Evolutionary conservation across 2,329 filamentous ascomycete species (phyloP).

Genomic region (Coleophoma crateriformis): DNA sequence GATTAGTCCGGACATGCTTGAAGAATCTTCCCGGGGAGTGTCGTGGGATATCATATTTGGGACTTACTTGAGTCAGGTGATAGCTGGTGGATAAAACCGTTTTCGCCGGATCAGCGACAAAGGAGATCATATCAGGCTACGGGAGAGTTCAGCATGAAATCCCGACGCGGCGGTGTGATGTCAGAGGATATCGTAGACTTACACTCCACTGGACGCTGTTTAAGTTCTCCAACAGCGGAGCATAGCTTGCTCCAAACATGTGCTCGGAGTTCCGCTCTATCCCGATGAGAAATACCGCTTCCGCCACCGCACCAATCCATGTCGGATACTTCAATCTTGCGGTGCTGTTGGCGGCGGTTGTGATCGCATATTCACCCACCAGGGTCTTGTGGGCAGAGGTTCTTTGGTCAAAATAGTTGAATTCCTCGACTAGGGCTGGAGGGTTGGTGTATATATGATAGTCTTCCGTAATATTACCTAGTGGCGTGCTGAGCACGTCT

Average conservation of each 20-base stretch:
- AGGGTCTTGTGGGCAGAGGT: slow-evolving; percentile 13
- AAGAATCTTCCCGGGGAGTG: no score
- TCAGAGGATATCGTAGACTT: slow-evolving; percentile 2
- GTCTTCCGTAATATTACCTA: slow-evolving; percentile 10
- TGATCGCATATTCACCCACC: slow-evolving; percentile 21
- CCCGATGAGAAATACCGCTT: slow-evolving; percentile 19
- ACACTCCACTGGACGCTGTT: slow-evolving; percentile 22
- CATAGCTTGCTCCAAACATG: slow-evolving; percentile 19
- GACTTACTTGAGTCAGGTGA: slow-evolving; percentile 28
- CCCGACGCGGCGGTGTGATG: no score
- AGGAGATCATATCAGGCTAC: slow-evolving; percentile 23
- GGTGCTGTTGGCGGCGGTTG: slow-evolving; percentile 11
- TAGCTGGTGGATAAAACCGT: slow-evolving; percentile 46
- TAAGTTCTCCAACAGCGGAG: slow-evolving; percentile 22
- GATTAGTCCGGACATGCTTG: no score
- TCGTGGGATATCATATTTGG: no score
- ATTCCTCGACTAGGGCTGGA: slow-evolving; percentile 15
- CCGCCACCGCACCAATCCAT: slow-evolving; percentile 21
- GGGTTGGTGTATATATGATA: slow-evolving; percentile 20
- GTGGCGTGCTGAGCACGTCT: slow-evolving; percentile 11
- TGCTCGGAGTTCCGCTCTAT: slow-evolving; percentile 20
- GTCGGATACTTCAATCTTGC: slow-evolving; percentile 4
- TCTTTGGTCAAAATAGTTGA: slow-evolving; percentile 15
- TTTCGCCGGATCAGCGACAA: slow-evolving; percentile 33
- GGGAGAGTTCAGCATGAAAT: background rate